Evolutionary conservation across 352 stramenopile genomes (phyloP).

Genomic region (Globisporangium uncinulatum): DNA sequence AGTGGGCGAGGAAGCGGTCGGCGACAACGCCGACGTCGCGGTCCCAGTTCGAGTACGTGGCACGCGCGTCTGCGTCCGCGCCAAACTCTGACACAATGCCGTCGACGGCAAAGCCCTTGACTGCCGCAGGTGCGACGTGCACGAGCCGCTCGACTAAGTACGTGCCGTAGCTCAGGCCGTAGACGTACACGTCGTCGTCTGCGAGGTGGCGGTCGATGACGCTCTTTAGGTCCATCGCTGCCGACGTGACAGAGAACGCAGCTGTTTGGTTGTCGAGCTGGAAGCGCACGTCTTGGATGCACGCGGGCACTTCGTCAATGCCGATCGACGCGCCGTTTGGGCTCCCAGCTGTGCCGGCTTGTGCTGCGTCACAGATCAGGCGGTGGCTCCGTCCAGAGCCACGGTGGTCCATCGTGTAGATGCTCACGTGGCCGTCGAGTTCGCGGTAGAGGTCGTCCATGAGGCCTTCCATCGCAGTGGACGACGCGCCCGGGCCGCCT

Average conservation of each 20-base stretch:
- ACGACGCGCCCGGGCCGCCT: constrained; percentile 61
- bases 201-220: constrained; percentile 39
- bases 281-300: constrained; percentile 67
- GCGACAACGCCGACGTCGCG: constrained; percentile 59
- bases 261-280: constrained; percentile 68
- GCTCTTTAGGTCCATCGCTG: constrained; percentile 52
- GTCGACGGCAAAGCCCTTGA: constrained; percentile 54
- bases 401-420: constrained; percentile 71
- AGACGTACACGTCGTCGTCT: constrained; percentile 62
- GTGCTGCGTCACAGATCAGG: constrained; percentile 43
- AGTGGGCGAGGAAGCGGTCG: constrained; percentile 48
- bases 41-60: constrained; percentile 81
- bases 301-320: constrained; percentile 50
- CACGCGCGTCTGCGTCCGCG: constrained; percentile 38
- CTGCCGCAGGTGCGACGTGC: constrained; percentile 36
- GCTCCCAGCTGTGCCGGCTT: constrained; percentile 44
- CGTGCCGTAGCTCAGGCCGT: constrained; percentile 74
- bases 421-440: constrained; percentile 39
- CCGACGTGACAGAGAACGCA: constrained; percentile 69
- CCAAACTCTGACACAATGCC: constrained; percentile 62
- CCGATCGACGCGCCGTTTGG: constrained; percentile 41
- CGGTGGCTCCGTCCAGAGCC: constrained; percentile 55
- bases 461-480: constrained; percentile 58
- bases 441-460: constrained; percentile 54
- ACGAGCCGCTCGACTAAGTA: constrained; percentile 63